Conservation (phyloP, 345 rosid species). For the Reutealis trisperma region DNA sequence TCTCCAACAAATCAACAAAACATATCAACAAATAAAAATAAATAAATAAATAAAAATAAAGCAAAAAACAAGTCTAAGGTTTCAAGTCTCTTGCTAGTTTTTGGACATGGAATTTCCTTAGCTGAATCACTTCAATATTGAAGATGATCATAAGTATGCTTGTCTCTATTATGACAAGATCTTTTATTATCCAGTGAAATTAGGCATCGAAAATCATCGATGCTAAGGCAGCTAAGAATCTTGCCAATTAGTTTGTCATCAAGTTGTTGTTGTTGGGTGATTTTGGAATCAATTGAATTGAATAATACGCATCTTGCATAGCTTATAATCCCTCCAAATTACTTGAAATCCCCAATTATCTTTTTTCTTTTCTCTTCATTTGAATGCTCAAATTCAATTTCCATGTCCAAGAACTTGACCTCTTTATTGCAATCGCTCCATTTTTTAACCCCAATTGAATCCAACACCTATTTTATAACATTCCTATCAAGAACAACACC, state of each 20-base stretch:
- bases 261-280: conserved; percentile 11
- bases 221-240: too few relatives aligned
- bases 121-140: conserved; percentile 27
- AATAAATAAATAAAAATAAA: too few relatives aligned
- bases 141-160: conserved; percentile 20
- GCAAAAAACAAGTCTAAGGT: too few relatives aligned
- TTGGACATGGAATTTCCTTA: conserved; percentile 14
- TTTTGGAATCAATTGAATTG: conserved; percentile 34
- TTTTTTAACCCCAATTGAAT: conserved; percentile 48
- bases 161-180: conserved; percentile 20
- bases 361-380: conserved; percentile 26
- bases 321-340: conserved; percentile 56
- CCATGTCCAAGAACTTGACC: conserved; percentile 51
- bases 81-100: too few relatives aligned
- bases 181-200: conserved; percentile 27
- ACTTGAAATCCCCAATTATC: conserved; percentile 43
- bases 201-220: conserved; percentile 33
- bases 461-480: conserved; percentile 41
- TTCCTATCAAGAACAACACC: conserved; percentile 43
- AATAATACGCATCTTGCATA: conserved; percentile 67
- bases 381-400: conserved; percentile 38
- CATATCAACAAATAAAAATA: too few relatives aligned
- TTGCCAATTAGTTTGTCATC: conserved; percentile 4
- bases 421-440: conserved; percentile 70
- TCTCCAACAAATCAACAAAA: too few relatives aligned